phyloP scores from a whole-genome alignment of 2,329 filamentous ascomycete genomes.

The Zymoseptoria crescenta region DNA sequence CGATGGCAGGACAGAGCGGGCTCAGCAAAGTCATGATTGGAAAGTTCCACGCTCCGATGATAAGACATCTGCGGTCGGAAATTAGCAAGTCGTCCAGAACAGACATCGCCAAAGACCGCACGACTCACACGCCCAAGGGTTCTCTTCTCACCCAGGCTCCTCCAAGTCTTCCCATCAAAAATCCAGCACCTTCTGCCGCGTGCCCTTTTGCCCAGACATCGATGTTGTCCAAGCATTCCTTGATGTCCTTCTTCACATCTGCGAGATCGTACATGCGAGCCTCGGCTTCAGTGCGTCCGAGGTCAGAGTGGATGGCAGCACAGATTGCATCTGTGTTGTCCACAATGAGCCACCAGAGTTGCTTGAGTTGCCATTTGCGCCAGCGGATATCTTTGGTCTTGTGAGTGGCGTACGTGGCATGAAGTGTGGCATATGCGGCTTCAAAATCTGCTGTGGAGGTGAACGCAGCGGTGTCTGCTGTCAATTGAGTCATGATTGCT shows the following conservation, averaged over 20 bases:
- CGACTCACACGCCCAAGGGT: constrained; percentile 60
- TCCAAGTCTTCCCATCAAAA: constrained; percentile 55
- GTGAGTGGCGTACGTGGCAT: constrained; percentile 6
- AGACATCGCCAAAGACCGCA: not conserved
- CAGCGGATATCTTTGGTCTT: constrained; percentile 10
- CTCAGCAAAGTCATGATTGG: constrained; percentile 70
- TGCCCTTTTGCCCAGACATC: constrained; percentile 4
- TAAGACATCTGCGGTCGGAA: constrained; percentile 37
- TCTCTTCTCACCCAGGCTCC: constrained; percentile 73
- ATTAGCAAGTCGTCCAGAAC: not conserved
- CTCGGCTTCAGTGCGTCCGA: constrained; percentile 7
- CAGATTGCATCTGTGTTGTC: constrained; percentile 6
- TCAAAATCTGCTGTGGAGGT: constrained; percentile 5
- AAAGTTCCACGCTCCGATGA: constrained; percentile 86
- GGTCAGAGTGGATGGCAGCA: constrained; percentile 3
- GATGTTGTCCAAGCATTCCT: constrained; percentile 7
- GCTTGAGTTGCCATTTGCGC: constrained; percentile 12
- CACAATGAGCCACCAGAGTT: constrained; percentile 9
- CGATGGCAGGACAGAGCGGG: constrained; percentile 76
- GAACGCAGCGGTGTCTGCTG: not conserved
- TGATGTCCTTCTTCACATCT: constrained; percentile 8
- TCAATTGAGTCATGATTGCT: not conserved
- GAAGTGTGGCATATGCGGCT: constrained; percentile 4
- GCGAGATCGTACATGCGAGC: constrained; percentile 5
- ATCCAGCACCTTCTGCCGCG: constrained; percentile 9